Conservation (phyloP, 2,329 filamentous ascomycete species). For the Tolypocladium guangdongense region DNA sequence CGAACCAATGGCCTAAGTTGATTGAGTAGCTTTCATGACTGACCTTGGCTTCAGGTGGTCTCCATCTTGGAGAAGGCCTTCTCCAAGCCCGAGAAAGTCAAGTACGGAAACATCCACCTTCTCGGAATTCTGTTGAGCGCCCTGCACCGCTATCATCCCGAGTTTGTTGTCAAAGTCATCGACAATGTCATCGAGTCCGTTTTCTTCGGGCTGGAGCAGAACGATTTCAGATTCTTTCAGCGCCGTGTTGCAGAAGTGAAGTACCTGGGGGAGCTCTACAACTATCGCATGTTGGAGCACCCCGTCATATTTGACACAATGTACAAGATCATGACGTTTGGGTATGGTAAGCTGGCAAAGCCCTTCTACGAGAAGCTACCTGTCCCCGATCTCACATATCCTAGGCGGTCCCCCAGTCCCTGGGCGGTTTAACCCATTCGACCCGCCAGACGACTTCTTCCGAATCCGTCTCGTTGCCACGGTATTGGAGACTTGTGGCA, state of each 20-base stretch:
- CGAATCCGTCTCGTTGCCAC: slow-evolving; percentile 84
- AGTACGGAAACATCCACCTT: slow-evolving; percentile 92
- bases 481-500: slow-evolving; percentile 86
- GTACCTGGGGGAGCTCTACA: slow-evolving; percentile 92
- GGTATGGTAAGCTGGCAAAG: slow-evolving; percentile 48
- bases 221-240: slow-evolving; percentile 97
- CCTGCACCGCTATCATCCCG: slow-evolving; percentile 82
- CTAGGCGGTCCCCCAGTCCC: slow-evolving; percentile 68
- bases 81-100: slow-evolving; percentile 92
- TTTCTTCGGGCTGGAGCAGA: slow-evolving; percentile 78
- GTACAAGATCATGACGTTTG: slow-evolving; percentile 90
- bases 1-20: neutral
- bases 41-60: slow-evolving; percentile 42
- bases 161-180: slow-evolving; percentile 83
- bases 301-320: slow-evolving; percentile 90
- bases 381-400: slow-evolving; percentile 5
- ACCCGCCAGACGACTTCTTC: slow-evolving; percentile 91
- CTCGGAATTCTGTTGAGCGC: slow-evolving; percentile 82
- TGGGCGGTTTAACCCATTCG: slow-evolving; percentile 65
- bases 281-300: slow-evolving; percentile 93
- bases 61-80: slow-evolving; percentile 79
- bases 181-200: slow-evolving; percentile 87
- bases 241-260: slow-evolving; percentile 91
- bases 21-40: neutral
- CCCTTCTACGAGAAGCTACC: neutral